Base-by-base conservation (phyloP, 306 rosid genomes). In the Luffa aegyptiaca region DNA sequence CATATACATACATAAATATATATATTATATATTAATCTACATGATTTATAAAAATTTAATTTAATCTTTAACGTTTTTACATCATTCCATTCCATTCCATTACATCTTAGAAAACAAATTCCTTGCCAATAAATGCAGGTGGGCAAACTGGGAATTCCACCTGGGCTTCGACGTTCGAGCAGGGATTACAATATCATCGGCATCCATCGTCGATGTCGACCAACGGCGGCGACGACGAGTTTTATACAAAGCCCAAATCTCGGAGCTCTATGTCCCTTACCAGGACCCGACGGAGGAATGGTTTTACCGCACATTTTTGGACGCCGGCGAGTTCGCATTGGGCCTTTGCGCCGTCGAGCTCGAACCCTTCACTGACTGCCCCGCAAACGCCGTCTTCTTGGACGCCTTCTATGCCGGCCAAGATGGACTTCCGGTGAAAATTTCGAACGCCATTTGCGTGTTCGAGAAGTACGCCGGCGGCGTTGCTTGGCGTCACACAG, bases 401-500 rank as follows among this genome's bases (percentile, higher is more conserved):
- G 90, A 91, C 5, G 86, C 87, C 61, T 85, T 82, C 35, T 82
- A 81, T 56, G 85, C 87, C 18, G 52, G 2, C 12, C 46, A 57
- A 6, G 83, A 88, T 79, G 93, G 88, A 1, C 36, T 41, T 0
- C 93, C 89, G 17, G 89, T 89, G 2, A 64, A 84, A 11, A 85
- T 79, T 31, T 0, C 84, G 0, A 91, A 91, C 55, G 86, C 92
- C 0, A 61, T 88, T 16, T 91, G 96, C 56, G 81, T 91, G 9
- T 91, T 89, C 33, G 96, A 91, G 53, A 81, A 52, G 45, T 61
- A 84, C 72, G 86, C 88, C 6, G 90, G 90, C 6, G 82, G 84
- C 31, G 78, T 86, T 63, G 76, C 85, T 88, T 91, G 96, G 96
- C 93, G 93, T 55, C 93, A 89, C 84, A 81, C 93, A 10, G 90